Percentiles rank a stretch among this genome's conserved stretches.
phyloP scores from a whole-genome alignment of 352 stramenopile species.

The Sclerospora graminicola region DNA sequence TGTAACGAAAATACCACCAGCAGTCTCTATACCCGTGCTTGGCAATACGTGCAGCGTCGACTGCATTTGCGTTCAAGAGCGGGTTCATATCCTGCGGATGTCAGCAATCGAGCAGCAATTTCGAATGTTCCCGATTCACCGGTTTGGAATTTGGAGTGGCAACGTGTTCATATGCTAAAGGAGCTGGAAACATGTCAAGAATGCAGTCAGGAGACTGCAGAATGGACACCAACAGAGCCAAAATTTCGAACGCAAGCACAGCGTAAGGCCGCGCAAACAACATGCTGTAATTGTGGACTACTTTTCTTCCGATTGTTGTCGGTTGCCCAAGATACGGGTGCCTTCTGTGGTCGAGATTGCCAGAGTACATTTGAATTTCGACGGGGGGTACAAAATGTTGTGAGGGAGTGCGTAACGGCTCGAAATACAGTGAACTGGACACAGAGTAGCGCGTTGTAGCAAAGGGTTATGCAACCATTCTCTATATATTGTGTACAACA shows the following conservation, averaged over 20 bases:
- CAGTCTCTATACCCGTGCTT: slow-evolving; percentile 28
- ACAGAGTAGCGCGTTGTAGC: slow-evolving; percentile 17
- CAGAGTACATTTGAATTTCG: slow-evolving; percentile 49
- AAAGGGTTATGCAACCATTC: background rate
- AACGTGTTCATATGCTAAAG: slow-evolving; percentile 29
- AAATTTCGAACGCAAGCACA: slow-evolving; percentile 5
- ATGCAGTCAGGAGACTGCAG: slow-evolving; percentile 14
- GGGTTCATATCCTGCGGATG: slow-evolving; percentile 18
- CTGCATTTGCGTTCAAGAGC: slow-evolving; percentile 26
- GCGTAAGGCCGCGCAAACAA: slow-evolving; percentile 24
- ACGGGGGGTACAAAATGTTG: slow-evolving; percentile 24
- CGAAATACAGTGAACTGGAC: slow-evolving; percentile 9
- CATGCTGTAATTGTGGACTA: slow-evolving; percentile 41
- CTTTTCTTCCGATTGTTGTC: slow-evolving; percentile 32
- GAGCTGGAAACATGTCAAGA: slow-evolving; percentile 25
- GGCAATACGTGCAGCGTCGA: slow-evolving; percentile 28
- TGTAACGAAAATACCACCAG: background rate
- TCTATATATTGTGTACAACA: background rate
- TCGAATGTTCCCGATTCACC: slow-evolving; percentile 1
- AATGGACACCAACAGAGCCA: slow-evolving; percentile 6
- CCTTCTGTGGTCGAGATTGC: slow-evolving; percentile 58
- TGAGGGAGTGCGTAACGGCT: slow-evolving; percentile 22
- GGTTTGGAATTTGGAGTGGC: slow-evolving; percentile 12
- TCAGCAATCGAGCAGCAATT: slow-evolving; percentile 1
- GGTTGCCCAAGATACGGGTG: slow-evolving; percentile 9